Evolutionary conservation across 331 rosid genomes (phyloP), one percentile per base, ranked within the genome.

Genomic region (Spiraea crenata): DNA sequence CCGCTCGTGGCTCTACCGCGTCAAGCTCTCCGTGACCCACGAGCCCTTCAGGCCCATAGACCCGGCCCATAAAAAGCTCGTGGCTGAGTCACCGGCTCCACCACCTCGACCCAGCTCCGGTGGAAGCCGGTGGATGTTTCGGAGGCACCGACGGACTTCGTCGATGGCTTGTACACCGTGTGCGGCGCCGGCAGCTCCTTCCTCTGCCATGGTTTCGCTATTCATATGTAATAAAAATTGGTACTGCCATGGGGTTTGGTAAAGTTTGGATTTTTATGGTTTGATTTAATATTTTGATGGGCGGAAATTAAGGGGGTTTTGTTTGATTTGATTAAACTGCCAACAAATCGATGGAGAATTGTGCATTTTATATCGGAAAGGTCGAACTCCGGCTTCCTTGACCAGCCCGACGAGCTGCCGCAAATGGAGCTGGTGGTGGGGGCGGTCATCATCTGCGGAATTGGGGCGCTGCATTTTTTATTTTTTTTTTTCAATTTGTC

Each of bases 101-200:
- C 95, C 50, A 90, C 87, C 57, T 97, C 99, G 51, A 93, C 99
- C 25, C 99, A 93, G 85, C 88, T 93, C 31, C 77, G 97, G 62
- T 93, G 99, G 99, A 90, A 72, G 79, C 97, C 99, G 3, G 73
- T 82, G 41, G 91, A 87, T 31, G 34, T 85, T 15, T 92, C 92
- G 9, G 83, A 85, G 62, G 67, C 86, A 0, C 92, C 95, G 10
- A 77, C 77, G 3, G 95, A 93, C 83, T 93, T 93, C 62, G 64
- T 93, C 65, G 95, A 89, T 78, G 99, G 99, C 19, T 63, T 93
- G 65, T 85, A 39, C 67, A 91, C 96, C 0, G 41, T 93, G 6
- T 93, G 97, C 62, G 97, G 99, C 17, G 92, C 97, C 59, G 97
- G 99, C 40, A 93, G 99, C 84, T 87, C 99, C 48, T 91, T 87